These are phyloP conservation scores for Sporothrix brasiliensis DNA, from an alignment of 2,329 filamentous ascomycete genomes.

Conservation along the genomic window DNA sequence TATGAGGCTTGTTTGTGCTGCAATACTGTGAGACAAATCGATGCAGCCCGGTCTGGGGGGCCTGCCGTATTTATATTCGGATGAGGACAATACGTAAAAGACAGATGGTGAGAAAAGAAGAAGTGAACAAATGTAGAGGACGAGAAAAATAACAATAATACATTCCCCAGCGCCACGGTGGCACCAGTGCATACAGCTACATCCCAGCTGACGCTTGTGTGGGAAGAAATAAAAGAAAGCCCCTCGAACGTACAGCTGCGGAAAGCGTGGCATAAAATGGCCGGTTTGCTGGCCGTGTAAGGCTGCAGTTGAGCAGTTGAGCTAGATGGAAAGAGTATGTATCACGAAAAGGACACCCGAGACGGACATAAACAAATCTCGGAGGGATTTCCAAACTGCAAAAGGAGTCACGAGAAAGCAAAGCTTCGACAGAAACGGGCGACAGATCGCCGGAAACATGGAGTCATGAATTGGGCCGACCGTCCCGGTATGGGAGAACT, in stretches of 20 bases:
- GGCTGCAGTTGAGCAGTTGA: slow-evolving; percentile 1
- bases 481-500: not conserved
- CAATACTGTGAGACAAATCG: not conserved
- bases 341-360: not conserved
- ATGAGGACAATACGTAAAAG: not conserved
- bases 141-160: too few relatives aligned
- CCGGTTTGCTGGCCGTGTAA: not conserved
- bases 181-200: not conserved
- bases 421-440: not conserved
- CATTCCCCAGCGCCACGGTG: not conserved
- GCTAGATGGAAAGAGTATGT: not conserved
- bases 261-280: slow-evolving; percentile 3
- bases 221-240: too few relatives aligned
- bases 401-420: not conserved
- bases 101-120: not conserved
- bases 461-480: not conserved
- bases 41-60: not conserved
- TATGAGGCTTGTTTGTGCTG: not conserved
- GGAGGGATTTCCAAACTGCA: not conserved
- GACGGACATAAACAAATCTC: not conserved
- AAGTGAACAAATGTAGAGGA: too few relatives aligned
- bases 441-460: not conserved
- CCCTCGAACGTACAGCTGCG: not conserved
- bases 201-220: too few relatives aligned
- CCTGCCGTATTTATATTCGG: too few relatives aligned